phyloP scores from a whole-genome alignment of 371 early-diverging fungal species.

The Haplosporangium sp. region DNA sequence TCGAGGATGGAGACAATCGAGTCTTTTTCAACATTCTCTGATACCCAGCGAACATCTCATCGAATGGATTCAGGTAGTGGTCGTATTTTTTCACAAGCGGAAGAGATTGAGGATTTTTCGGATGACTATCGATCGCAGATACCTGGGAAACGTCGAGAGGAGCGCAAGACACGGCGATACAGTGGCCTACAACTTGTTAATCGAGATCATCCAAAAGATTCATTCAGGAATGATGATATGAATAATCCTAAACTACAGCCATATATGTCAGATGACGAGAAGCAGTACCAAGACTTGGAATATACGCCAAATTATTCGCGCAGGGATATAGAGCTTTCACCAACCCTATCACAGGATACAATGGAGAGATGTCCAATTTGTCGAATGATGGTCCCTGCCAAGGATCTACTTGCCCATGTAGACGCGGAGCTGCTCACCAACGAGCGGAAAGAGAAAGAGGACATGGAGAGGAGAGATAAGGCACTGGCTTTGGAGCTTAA shows the following conservation, averaged over 20 bases:
- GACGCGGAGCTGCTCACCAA: slow-evolving; percentile 43
- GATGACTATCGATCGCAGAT: slow-evolving; percentile 32
- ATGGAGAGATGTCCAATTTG: slow-evolving; percentile 37
- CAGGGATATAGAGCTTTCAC: slow-evolving; percentile 6
- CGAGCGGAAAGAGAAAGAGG: slow-evolving; percentile 60
- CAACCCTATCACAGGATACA: slow-evolving; percentile 8
- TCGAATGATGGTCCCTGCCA: slow-evolving; percentile 19
- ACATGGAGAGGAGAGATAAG: slow-evolving; percentile 62
- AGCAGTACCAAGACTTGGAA: not conserved
- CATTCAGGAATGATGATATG: not conserved
- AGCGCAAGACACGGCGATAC: slow-evolving; percentile 21
- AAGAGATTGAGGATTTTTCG: slow-evolving; percentile 43
- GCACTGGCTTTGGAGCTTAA: slow-evolving; percentile 31
- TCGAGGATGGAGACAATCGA: slow-evolving; percentile 30
- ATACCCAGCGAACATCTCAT: slow-evolving; percentile 15
- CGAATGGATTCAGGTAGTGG: not conserved
- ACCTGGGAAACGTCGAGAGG: not conserved
- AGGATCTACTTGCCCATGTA: slow-evolving; percentile 36
- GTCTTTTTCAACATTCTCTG: slow-evolving; percentile 27
- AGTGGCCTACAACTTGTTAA: slow-evolving; percentile 18
- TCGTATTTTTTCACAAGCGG: slow-evolving; percentile 9
- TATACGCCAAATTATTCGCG: not conserved
- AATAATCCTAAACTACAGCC: not conserved
- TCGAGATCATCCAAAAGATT: not conserved
- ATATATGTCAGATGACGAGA: not conserved